Percentiles rank a stretch among this genome's conserved stretches.
Evolutionary conservation across 2,329 filamentous ascomycete genomes (phyloP).

Genomic region (Scytalidium sp.): DNA sequence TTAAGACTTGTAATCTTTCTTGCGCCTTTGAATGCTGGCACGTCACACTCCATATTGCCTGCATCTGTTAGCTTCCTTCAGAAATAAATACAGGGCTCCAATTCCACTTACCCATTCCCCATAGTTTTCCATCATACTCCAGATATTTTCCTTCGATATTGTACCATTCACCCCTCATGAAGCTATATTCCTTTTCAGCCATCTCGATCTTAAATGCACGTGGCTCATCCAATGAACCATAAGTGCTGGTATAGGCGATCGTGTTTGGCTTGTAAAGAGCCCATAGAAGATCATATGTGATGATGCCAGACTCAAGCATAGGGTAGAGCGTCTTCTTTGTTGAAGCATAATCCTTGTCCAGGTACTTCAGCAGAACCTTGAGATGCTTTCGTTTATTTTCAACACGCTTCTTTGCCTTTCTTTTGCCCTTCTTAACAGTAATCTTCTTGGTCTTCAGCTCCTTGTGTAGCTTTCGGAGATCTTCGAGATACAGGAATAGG

Average conservation of each 20-base stretch:
- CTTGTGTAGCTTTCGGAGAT: slow-evolving; percentile 63
- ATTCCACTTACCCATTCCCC: slow-evolving; percentile 60
- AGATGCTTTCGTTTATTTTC: slow-evolving; percentile 60
- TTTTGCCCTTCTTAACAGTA: slow-evolving; percentile 50
- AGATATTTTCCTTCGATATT: slow-evolving; percentile 75
- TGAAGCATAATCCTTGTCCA: slow-evolving; percentile 78
- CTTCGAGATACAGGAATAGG: slow-evolving; percentile 72
- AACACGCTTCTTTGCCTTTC: slow-evolving; percentile 57
- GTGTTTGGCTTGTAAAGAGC: slow-evolving; percentile 86
- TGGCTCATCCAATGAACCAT: slow-evolving; percentile 72
- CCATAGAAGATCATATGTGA: slow-evolving; percentile 88
- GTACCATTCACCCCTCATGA: slow-evolving; percentile 74
- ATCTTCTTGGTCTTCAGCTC: slow-evolving; percentile 58
- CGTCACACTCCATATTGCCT: slow-evolving; percentile 60
- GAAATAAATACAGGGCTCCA: background rate
- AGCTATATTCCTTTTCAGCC: slow-evolving; percentile 65
- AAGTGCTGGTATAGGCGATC: slow-evolving; percentile 73
- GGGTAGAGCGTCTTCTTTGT: slow-evolving; percentile 79
- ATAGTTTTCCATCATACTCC: slow-evolving; percentile 84
- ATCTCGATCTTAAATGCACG: slow-evolving; percentile 80
- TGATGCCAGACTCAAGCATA: slow-evolving; percentile 75
- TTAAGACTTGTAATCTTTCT: slow-evolving; percentile 77
- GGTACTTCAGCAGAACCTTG: slow-evolving; percentile 70
- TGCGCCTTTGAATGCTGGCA: slow-evolving; percentile 74
- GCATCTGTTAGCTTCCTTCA: slow-evolving; percentile 7